phyloP scores from a whole-genome alignment of 2,329 filamentous ascomycete genomes.

The Neurospora sp. region DNA sequence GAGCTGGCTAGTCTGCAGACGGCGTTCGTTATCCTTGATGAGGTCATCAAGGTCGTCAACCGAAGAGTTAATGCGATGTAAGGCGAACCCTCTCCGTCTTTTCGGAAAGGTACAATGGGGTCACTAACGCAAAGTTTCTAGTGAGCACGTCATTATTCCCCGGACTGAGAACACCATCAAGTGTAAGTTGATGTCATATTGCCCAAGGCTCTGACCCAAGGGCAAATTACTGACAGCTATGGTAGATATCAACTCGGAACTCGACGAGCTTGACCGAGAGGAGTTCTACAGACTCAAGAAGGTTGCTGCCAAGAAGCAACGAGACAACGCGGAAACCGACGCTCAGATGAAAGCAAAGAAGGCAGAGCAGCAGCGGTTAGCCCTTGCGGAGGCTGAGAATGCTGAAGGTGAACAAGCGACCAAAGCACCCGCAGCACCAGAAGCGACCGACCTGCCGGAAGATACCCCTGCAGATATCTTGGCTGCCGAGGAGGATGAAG shows the following conservation, averaged over 20 bases:
- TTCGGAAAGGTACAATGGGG: not conserved
- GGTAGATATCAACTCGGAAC: constrained; percentile 88
- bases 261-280: constrained; percentile 94
- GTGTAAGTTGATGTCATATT: constrained; percentile 41
- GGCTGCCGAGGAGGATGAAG: constrained; percentile 67
- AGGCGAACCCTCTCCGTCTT: constrained; percentile 5
- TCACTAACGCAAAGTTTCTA: constrained; percentile 24
- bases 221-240: constrained; percentile 1
- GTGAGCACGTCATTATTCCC: constrained; percentile 91
- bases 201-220: not conserved
- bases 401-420: constrained; percentile 25
- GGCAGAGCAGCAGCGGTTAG: constrained; percentile 31
- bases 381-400: constrained; percentile 11
- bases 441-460: constrained; percentile 24
- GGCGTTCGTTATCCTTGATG: constrained; percentile 93
- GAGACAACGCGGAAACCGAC: constrained; percentile 62
- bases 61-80: constrained; percentile 95
- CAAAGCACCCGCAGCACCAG: constrained; percentile 26
- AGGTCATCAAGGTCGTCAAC: constrained; percentile 99
- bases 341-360: constrained; percentile 68
- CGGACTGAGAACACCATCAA: constrained; percentile 99
- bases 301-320: constrained; percentile 75
- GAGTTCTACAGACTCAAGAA: constrained; percentile 98
- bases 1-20: constrained; percentile 92
- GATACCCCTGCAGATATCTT: constrained; percentile 51